These are phyloP conservation scores for Cryphonectria radicalis DNA, from an alignment of 2,329 filamentous ascomycete species.

Conservation along the genomic window DNA sequence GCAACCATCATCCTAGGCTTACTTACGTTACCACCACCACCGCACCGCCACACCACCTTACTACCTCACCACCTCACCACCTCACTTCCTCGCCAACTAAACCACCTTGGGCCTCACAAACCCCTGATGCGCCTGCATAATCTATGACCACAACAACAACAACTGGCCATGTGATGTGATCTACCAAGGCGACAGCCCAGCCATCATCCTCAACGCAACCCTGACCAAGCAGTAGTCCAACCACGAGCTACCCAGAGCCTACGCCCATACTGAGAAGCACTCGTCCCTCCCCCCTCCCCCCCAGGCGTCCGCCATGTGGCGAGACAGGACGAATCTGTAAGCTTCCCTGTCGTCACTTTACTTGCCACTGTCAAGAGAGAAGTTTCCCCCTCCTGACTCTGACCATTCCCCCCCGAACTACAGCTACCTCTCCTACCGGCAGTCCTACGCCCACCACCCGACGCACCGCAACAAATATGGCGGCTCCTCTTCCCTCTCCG, in stretches of 20 bases:
- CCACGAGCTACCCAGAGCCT: slow-evolving; percentile 22
- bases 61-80: not conserved
- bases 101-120: not conserved
- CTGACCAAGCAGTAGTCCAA: slow-evolving; percentile 1
- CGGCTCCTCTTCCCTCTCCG: slow-evolving; percentile 47
- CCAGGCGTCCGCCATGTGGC: slow-evolving; percentile 81
- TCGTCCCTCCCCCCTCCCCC: slow-evolving; percentile 33
- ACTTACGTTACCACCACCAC: not conserved
- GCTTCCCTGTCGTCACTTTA: slow-evolving; percentile 35
- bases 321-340: slow-evolving; percentile 98
- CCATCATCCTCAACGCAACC: not conserved
- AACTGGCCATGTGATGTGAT: slow-evolving; percentile 29
- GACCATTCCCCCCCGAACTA: slow-evolving; percentile 1
- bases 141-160: slow-evolving; percentile 13
- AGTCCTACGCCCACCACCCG: slow-evolving; percentile 96
- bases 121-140: slow-evolving; percentile 19
- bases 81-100: not conserved
- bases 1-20: not conserved
- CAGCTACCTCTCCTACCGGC: slow-evolving; percentile 98
- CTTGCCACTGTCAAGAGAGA: slow-evolving; percentile 28
- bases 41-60: not conserved
- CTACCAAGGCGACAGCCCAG: slow-evolving; percentile 14
- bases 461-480: slow-evolving; percentile 79
- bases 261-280: slow-evolving; percentile 24
- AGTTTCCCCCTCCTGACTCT: not conserved